Base-by-base conservation (phyloP, 805 yeast species). In the Saccharomycopsis selenospora region DNA sequence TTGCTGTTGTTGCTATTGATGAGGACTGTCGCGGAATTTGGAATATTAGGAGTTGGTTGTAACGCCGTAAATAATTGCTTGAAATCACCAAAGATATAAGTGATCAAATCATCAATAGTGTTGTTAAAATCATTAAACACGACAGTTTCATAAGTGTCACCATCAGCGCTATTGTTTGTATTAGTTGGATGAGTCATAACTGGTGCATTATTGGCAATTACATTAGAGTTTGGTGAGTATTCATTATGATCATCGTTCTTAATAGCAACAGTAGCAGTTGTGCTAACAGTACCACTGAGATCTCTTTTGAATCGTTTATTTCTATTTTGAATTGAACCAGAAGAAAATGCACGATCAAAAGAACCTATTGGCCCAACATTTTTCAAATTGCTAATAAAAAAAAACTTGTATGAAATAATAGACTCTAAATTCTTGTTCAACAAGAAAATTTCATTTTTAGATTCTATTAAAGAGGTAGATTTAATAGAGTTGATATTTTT, bases 31-130 rank as follows among this genome's bases (percentile, higher is more conserved):
- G 11, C 29, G 11, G 29, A 27, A 27, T 27, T 27, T 8, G 29
- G 33, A 10, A n/a, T 10, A 10, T 10, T 28, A 20, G 18, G n/a
- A 4, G 38, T 20, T 28, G 38, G 38, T 14, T 33, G 38, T 10
- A 33, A 14, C 18, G 22, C 28, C 10, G 25, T 22, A 10, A 40
- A 40, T 3, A 49, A 7, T 25, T 23, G 20, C 18, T 43, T 14
- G 29, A 46, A 49, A 18, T 51, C 49, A n/a, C 44, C 54, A 33
- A 51, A 51, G 5, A 51, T 36, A 5, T 44, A 24, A 22, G n/a
- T 17, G 13, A 51, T 41, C 23, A 51, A 22, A 33, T 28, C 36
- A 23, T 51, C 49, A 48, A 51, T 24, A 10, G 33, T 44, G 5
- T 48, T 43, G 22, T 41, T 36, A 27, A 50, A 46, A 13, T 20